Evolutionary conservation across 2,329 filamentous ascomycete species (phyloP).

Genomic region (Aspergillus fischeri): DNA sequence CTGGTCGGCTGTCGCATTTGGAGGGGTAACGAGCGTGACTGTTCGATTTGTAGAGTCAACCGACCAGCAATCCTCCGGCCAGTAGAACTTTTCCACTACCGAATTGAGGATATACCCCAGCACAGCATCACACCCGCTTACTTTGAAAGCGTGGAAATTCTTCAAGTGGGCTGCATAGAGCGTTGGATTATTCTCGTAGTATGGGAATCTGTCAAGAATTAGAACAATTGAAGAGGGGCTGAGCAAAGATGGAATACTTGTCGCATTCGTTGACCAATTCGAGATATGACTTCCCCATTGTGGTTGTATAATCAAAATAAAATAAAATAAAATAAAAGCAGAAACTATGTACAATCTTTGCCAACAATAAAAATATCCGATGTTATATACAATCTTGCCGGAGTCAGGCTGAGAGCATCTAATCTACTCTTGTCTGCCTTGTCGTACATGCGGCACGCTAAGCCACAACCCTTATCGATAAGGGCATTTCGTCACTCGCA

Average conservation of each 20-base stretch:
- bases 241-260: slow-evolving; percentile 32
- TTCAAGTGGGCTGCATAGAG: slow-evolving; percentile 52
- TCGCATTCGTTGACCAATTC: slow-evolving; percentile 57
- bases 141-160: slow-evolving; percentile 62
- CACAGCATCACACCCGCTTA: slow-evolving; percentile 59
- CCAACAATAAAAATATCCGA: background rate
- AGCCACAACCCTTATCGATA: slow-evolving; percentile 25
- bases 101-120: slow-evolving; percentile 57
- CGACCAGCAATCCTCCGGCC: slow-evolving; percentile 54
- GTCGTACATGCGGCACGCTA: background rate
- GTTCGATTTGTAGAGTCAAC: slow-evolving; percentile 59
- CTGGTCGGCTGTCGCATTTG: slow-evolving; percentile 55
- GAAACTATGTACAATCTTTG: slow-evolving; percentile 1
- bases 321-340: background rate
- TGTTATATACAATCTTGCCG: background rate
- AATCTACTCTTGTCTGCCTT: background rate
- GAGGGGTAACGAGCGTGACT: slow-evolving; percentile 56
- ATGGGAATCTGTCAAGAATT: slow-evolving; percentile 63
- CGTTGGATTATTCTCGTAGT: slow-evolving; percentile 58
- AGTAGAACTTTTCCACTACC: slow-evolving; percentile 41
- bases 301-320: slow-evolving; percentile 3
- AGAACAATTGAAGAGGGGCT: background rate
- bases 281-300: slow-evolving; percentile 45
- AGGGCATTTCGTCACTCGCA: slow-evolving; percentile 26
- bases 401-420: background rate